phyloP scores from a whole-genome alignment of 345 rosid species.

The Gossypium stocksii region DNA sequence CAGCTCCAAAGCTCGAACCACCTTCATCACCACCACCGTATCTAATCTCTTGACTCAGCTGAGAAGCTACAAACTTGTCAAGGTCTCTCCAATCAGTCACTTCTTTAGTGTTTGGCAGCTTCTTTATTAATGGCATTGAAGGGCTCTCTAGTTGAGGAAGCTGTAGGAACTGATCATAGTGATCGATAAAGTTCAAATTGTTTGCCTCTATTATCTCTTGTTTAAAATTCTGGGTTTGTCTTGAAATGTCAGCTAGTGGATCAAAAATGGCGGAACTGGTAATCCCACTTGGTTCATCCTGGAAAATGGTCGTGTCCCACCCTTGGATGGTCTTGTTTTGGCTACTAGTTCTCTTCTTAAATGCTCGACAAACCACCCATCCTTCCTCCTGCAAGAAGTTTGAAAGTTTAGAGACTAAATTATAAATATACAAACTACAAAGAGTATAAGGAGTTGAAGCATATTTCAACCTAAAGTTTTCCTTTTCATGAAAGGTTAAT shows the following conservation, averaged over 20 bases:
- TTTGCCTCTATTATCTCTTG: constrained; percentile 59
- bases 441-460: too few species aligned
- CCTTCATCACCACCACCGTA: constrained; percentile 16
- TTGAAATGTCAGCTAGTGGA: constrained; percentile 47
- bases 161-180: constrained; percentile 55
- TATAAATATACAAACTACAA: too few species aligned
- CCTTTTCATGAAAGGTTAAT: too few species aligned
- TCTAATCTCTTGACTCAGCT: constrained; percentile 64
- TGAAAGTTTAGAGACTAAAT: neutral
- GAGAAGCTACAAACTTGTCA: constrained; percentile 90
- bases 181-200: constrained; percentile 40
- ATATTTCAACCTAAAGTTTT: too few species aligned
- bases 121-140: constrained; percentile 52
- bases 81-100: constrained; percentile 86
- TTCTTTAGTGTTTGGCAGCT: constrained; percentile 33
- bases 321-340: constrained; percentile 56
- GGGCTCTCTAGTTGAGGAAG: constrained; percentile 95
- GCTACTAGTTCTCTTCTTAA: constrained; percentile 60
- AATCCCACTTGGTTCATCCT: constrained; percentile 53
- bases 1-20: constrained; percentile 27
- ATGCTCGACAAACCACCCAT: constrained; percentile 97
- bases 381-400: constrained; percentile 76
- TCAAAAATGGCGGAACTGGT: constrained; percentile 38
- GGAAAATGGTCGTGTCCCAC: constrained; percentile 64
- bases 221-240: constrained; percentile 52